These are phyloP conservation scores for Ceratobasidium theobromae DNA, from an alignment of 1,284 basidiomycete species.

Conservation along the genomic window DNA sequence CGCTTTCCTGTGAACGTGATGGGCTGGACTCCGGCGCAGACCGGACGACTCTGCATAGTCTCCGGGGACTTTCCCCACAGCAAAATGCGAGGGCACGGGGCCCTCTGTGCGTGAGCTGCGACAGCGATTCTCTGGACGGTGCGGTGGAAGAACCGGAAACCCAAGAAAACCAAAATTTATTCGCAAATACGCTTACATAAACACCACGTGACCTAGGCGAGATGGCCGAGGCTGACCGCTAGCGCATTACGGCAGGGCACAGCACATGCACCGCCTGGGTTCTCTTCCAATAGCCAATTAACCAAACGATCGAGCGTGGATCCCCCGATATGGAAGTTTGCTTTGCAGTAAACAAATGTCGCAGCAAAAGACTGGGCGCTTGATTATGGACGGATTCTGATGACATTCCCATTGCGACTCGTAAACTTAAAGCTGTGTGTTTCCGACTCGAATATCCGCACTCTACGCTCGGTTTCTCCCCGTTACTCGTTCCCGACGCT, in stretches of 20 bases:
- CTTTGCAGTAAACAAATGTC: slow-evolving; percentile 6
- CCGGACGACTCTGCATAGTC: slow-evolving; percentile 58
- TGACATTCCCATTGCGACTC: background rate
- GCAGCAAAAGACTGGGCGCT: background rate
- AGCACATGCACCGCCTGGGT: slow-evolving; percentile 21
- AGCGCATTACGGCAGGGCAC: slow-evolving; percentile 1
- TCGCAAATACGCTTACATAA: background rate
- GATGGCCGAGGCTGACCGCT: background rate
- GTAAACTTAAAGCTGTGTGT: slow-evolving; percentile 21
- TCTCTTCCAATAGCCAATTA: background rate
- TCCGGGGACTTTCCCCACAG: slow-evolving; percentile 94
- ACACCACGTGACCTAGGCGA: background rate
- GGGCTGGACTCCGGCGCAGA: slow-evolving; percentile 48
- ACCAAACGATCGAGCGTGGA: slow-evolving; percentile 25
- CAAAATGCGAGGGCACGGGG: slow-evolving; percentile 49
- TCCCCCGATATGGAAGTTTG: slow-evolving; percentile 25
- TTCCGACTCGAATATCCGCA: background rate
- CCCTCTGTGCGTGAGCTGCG: slow-evolving; percentile 75
- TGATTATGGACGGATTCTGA: too few relatives aligned
- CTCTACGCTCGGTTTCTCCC: background rate
- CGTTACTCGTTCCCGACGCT: background rate
- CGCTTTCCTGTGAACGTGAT: slow-evolving; percentile 57
- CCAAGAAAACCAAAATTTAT: slow-evolving; percentile 19
- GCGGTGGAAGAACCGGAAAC: slow-evolving; percentile 39
- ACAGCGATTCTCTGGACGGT: slow-evolving; percentile 78